Base-by-base conservation (phyloP, 345 rosid genomes). In the Populus davidiana region DNA sequence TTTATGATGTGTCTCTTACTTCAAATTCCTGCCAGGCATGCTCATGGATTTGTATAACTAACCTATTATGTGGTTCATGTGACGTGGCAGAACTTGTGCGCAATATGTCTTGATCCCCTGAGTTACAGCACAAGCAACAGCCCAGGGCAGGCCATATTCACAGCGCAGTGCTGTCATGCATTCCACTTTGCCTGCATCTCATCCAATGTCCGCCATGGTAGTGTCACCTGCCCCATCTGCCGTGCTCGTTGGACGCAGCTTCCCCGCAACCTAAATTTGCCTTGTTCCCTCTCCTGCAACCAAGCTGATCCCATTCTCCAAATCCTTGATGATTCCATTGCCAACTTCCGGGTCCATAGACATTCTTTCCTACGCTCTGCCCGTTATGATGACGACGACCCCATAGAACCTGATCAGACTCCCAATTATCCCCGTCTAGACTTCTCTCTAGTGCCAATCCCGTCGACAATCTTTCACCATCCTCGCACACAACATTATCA, bases 191-290 rank as follows among this genome's bases (percentile, higher is more conserved):
- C 86, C 59, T 93, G 98, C 88, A 91, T 93, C 70, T 84, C 96
- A 78, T 88, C 98, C 71, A 93, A 93, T 77, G 97, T 93, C 38
- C 94, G 92, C 74, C 97, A 93, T 72, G 98, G 98, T 36, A 93
- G 88, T 68, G 86, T 91, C 64, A 91, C 92, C 82, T 93, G 98
- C 82, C 98, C 97, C 20, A 88, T 93, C 78, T 93, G 98, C 75
- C 94, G 98, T 43, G 92, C 98, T 43, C 91, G 87, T 76, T 93
- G 98, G 97, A 91, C 97, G 47, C 97, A 89, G 82, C 94, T 91
- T 77, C 97, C 98, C 12, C 92, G 91, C 91, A 84, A 82, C 80
- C 80, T 90, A 44, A 83, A 82, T 80, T 87, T 81, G 0, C 84
- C 91, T 7, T 88, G 87, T 75, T 80, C 91, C 80, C 78, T 86